Percentiles rank a stretch among this genome's conserved stretches.
Evolutionary conservation across 2,329 filamentous ascomycete species (phyloP).

Genomic region (Cordyceps farinosa): DNA sequence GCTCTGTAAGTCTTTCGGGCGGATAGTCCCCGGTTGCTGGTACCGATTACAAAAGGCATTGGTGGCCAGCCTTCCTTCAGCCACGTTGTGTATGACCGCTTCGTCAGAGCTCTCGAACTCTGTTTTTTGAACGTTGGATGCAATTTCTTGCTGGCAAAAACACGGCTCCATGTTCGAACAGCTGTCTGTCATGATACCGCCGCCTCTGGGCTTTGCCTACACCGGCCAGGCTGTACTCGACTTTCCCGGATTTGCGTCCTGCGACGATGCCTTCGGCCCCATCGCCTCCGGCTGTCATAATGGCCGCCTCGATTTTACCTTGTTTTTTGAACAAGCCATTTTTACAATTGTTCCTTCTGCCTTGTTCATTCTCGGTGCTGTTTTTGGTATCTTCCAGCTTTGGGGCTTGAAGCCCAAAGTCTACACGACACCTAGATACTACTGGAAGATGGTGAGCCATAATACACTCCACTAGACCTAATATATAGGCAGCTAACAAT

Average conservation of each 20-base stretch:
- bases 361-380: background rate
- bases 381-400: background rate
- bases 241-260: background rate
- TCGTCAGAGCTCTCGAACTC: too few species aligned
- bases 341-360: constrained; percentile 4
- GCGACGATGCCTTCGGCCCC: constrained; percentile 6
- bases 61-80: too few species aligned
- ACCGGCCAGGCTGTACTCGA: background rate
- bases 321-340: constrained; percentile 9
- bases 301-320: constrained; percentile 12
- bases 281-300: background rate
- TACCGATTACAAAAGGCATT: too few species aligned
- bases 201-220: background rate
- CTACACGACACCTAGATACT: background rate
- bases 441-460: constrained; percentile 1
- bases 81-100: too few species aligned
- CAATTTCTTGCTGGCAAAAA: background rate
- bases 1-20: too few species aligned
- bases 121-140: too few species aligned
- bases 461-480: background rate
- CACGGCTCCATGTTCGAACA: background rate
- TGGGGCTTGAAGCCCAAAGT: constrained; percentile 3
- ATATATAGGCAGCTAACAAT: background rate
- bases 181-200: background rate
- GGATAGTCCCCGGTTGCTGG: too few species aligned